phyloP scores from a whole-genome alignment of 2,329 filamentous ascomycete genomes.

The Trichoderma asperellum region DNA sequence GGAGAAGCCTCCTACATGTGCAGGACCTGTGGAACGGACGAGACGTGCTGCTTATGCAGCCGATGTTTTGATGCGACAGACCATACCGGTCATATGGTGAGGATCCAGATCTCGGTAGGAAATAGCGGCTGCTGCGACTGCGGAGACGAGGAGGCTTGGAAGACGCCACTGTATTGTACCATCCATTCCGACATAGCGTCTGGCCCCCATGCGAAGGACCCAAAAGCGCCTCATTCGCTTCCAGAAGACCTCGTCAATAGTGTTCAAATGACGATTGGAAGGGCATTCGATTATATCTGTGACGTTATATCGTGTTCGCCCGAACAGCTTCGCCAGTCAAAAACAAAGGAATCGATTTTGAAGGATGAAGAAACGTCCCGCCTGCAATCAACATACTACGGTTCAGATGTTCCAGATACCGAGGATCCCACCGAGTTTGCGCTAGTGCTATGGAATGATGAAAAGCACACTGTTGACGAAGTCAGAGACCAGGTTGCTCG shows the following conservation, averaged over 20 bases:
- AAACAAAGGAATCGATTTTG: constrained; percentile 78
- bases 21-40: constrained; percentile 90
- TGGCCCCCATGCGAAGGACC: constrained; percentile 63
- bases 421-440: constrained; percentile 67
- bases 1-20: constrained; percentile 95
- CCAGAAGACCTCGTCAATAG: constrained; percentile 76
- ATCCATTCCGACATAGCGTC: constrained; percentile 75
- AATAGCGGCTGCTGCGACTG: constrained; percentile 98
- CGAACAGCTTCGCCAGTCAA: constrained; percentile 85
- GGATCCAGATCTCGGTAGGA: constrained; percentile 82
- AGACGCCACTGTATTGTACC: constrained; percentile 82
- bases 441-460: constrained; percentile 93
- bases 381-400: constrained; percentile 71
- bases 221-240: constrained; percentile 60
- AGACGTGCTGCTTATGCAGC: constrained; percentile 93
- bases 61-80: constrained; percentile 95
- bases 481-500: constrained; percentile 88
- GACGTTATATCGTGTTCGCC: constrained; percentile 98
- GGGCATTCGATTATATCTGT: constrained; percentile 90
- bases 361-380: constrained; percentile 82
- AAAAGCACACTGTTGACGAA: constrained; percentile 94
- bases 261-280: constrained; percentile 83
- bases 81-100: constrained; percentile 89
- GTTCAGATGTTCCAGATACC: constrained; percentile 54
- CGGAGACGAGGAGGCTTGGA: constrained; percentile 94